These are phyloP conservation scores for Olyra latifolia DNA, from an alignment of 176 grass and related monocot species.

Conservation along the genomic window DNA sequence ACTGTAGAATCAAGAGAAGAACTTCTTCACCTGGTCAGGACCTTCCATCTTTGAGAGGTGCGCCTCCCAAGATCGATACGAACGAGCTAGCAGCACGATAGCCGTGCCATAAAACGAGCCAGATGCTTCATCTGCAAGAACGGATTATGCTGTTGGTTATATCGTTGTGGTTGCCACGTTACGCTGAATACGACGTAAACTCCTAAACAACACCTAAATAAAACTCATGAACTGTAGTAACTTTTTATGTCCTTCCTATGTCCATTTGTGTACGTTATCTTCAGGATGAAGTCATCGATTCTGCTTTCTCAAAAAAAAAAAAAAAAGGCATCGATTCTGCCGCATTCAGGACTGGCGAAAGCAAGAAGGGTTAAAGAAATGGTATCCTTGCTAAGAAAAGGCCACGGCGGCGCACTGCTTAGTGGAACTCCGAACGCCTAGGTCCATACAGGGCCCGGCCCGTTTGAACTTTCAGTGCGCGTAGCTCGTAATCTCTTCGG, in stretches of 20 bases:
- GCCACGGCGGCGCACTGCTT: too few species aligned
- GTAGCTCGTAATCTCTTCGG: too few species aligned
- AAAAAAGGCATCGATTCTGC: neutral
- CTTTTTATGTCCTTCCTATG: too few species aligned
- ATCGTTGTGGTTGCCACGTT: neutral
- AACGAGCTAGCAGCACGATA: neutral
- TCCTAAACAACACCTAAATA: too few species aligned
- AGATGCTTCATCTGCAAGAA: neutral
- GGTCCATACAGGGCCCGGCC: too few species aligned
- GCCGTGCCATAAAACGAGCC: neutral
- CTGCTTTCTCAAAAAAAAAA: too few species aligned
- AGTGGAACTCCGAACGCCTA: too few species aligned
- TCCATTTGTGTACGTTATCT: neutral
- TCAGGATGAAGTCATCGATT: neutral
- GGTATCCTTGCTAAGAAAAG: too few species aligned
- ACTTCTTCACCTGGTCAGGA: neutral
- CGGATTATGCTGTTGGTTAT: neutral
- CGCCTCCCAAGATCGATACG: neutral
- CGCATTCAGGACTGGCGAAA: too few species aligned
- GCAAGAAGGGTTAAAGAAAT: too few species aligned
- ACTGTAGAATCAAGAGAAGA: neutral
- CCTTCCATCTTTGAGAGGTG: conserved; percentile 11
- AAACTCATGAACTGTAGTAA: too few species aligned
- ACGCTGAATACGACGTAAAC: neutral
- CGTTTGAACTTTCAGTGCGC: too few species aligned